Base-by-base conservation (phyloP, 2,329 filamentous ascomycete species). In the Ilyonectria destructans region DNA sequence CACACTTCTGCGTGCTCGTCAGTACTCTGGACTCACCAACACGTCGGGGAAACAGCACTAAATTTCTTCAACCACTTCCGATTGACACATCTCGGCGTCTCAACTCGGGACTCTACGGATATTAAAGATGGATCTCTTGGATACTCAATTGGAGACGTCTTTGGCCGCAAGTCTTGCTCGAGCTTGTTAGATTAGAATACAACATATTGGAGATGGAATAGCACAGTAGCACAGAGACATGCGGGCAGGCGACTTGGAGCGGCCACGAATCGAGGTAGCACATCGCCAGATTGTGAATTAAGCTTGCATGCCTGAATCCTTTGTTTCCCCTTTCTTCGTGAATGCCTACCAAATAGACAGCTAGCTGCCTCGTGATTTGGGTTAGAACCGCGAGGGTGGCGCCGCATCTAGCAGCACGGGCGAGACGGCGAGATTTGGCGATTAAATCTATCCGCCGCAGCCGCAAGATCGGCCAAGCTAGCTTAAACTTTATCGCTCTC, bases 151-250 rank as follows among this genome's bases (percentile, higher is more conserved):
- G 67, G 67, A 61, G 51, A 45, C 35, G 43, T 63, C n/a, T 21
- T 54, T 29, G 31, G 56, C 52, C 55, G 55, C 60, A 54, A 54
- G 61, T 55, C 57, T 66, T 33, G 26, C 54, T 43, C 56, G 65
- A 68, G 68, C 46, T 63, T 61, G 64, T 67, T 52, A 56, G 65
- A 66, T n/a, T 37, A 62, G 54, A 54, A 59, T 55, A 33, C 37
- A 21, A 59, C 15, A 58, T 69, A 57, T 65, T 37, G 63, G 65
- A 60, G 69, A 57, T 54, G 29, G 55, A 23, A 58, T 67, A 43
- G 66, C 66, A 74, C 64, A 76, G 65, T 66, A 46, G 66, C 66
- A 74, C 65, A 76, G 65, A 71, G 71, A 70, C 74, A 74, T 74
- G 68, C 70, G 46, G 54, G 68, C 37, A 33, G 70, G 65, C 51